Evolutionary conservation across 176 grass and related monocot genomes (phyloP).

Genomic region (Otatea glauca): DNA sequence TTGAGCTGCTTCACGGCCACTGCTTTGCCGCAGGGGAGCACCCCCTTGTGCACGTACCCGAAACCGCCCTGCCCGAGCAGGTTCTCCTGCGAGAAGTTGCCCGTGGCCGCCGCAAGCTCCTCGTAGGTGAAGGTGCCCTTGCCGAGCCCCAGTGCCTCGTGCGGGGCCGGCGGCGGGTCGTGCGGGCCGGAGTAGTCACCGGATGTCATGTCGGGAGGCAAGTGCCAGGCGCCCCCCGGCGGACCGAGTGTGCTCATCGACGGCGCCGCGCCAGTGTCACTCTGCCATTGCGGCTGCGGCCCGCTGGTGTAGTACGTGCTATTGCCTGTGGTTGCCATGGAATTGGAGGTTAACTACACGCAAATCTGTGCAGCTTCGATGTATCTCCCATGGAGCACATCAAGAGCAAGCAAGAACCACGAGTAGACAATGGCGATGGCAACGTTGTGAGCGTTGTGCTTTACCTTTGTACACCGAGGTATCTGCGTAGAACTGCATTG

Average conservation of each 20-base stretch:
- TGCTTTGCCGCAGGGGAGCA: no score
- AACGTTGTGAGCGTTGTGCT: neutral
- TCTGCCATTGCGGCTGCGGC: slow-evolving; percentile 48
- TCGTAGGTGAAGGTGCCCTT: no score
- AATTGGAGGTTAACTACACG: neutral
- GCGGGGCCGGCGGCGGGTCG: neutral
- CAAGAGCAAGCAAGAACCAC: slow-evolving; percentile 17
- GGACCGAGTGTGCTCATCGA: slow-evolving; percentile 32
- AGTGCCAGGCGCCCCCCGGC: neutral
- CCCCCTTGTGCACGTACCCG: no score
- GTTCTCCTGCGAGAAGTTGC: slow-evolving; percentile 54
- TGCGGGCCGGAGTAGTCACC: slow-evolving; percentile 17
- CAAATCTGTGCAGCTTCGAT: neutral
- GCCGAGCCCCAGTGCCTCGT: no score
- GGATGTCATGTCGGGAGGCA: slow-evolving; percentile 42
- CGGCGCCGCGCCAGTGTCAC: slow-evolving; percentile 24
- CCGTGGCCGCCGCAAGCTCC: neutral
- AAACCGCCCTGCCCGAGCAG: slow-evolving; percentile 72
- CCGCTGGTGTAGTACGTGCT: slow-evolving; percentile 49
- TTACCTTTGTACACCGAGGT: slow-evolving; percentile 62
- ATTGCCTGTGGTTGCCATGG: slow-evolving; percentile 16
- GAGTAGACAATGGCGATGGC: neutral
- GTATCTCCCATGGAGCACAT: neutral
- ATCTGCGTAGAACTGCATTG: slow-evolving; percentile 66
- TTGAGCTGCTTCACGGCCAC: no score